Conservation (phyloP, 2,329 filamentous ascomycete species). For the Sporothrix dimorphospora region DNA sequence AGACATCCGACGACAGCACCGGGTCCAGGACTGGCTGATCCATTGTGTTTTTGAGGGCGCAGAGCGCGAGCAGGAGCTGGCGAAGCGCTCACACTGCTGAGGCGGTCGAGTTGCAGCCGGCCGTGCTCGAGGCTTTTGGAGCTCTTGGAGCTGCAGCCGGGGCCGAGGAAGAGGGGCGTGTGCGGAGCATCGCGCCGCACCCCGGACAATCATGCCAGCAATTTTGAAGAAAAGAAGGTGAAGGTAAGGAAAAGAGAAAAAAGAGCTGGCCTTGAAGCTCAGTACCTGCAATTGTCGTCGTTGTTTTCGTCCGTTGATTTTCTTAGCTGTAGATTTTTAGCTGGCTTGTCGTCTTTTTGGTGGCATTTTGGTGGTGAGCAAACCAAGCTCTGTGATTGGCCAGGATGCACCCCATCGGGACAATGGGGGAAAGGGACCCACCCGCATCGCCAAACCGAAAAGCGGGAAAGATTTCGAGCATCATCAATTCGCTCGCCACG, state of each 20-base stretch:
- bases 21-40: not conserved
- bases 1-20: conserved; percentile 13
- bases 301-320: not conserved
- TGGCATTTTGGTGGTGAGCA: conserved; percentile 25
- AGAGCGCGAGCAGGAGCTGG: not conserved
- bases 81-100: not conserved
- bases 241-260: no score
- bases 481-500: conserved; percentile 9
- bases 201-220: conserved; percentile 43
- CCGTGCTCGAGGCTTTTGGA: not conserved
- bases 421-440: conserved; percentile 14
- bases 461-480: conserved; percentile 15
- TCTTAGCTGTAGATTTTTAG: not conserved
- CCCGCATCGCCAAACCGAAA: conserved; percentile 20
- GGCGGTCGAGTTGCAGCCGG: not conserved
- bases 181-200: conserved; percentile 39
- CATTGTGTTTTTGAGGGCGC: not conserved
- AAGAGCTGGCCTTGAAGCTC: not conserved
- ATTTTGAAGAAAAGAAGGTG: not conserved
- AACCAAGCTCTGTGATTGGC: conserved; percentile 33
- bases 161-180: conserved; percentile 1
- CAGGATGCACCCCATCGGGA: not conserved
- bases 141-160: not conserved
- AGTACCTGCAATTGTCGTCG: not conserved
- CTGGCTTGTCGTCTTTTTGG: not conserved